Evolutionary conservation across 2,329 filamentous ascomycete genomes (phyloP).

Genomic region (Neonectria sp.): DNA sequence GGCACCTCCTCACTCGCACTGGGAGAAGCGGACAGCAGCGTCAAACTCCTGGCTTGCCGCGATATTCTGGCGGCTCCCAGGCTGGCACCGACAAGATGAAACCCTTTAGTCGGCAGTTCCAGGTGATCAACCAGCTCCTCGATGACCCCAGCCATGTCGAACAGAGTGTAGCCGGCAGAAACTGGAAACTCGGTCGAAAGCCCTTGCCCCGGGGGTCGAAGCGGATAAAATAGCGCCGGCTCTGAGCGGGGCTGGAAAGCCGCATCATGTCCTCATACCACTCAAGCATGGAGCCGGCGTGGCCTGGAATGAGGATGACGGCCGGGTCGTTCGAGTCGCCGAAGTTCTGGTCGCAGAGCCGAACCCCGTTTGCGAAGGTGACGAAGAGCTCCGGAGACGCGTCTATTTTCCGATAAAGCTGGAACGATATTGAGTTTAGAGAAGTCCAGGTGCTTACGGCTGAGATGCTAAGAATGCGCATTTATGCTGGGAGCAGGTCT

Average conservation of each 20-base stretch:
- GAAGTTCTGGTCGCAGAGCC: constrained; percentile 50
- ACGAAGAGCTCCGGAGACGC: constrained; percentile 46
- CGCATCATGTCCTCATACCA: constrained; percentile 38
- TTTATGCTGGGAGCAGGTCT: too few species aligned
- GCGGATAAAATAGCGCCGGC: constrained; percentile 39
- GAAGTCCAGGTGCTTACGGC: too few species aligned
- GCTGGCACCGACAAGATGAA: constrained; percentile 48
- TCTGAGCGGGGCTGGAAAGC: constrained; percentile 33
- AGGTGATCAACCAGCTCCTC: constrained; percentile 48
- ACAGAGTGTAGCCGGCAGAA: constrained; percentile 43
- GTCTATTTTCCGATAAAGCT: constrained; percentile 24
- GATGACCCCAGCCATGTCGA: constrained; percentile 47
- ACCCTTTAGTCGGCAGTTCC: constrained; percentile 27
- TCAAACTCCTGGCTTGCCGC: constrained; percentile 39
- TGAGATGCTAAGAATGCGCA: too few species aligned
- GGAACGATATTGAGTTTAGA: too few species aligned
- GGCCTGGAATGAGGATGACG: constrained; percentile 43
- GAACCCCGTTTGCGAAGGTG: constrained; percentile 42
- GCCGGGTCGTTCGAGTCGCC: constrained; percentile 45
- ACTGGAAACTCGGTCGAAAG: constrained; percentile 45
- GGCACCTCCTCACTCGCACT: constrained; percentile 36
- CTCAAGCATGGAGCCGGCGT: constrained; percentile 45
- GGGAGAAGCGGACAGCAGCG: constrained; percentile 44
- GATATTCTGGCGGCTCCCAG: constrained; percentile 43
- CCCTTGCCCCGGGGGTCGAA: constrained; percentile 47